These are phyloP conservation scores for Malbranchea zuffiana DNA, from an alignment of 2,329 filamentous ascomycete species.

Conservation along the genomic window DNA sequence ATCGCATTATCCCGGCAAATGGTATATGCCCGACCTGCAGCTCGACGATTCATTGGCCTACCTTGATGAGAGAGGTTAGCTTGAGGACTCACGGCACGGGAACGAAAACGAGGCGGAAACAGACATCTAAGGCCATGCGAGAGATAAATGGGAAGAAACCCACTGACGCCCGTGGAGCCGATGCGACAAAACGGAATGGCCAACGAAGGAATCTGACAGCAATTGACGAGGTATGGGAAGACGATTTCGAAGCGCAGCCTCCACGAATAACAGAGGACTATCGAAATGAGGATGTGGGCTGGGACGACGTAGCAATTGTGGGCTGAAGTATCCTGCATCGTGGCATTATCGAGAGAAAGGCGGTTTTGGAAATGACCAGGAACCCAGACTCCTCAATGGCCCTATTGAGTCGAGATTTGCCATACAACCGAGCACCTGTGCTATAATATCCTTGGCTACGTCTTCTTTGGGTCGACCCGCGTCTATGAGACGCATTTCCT, in stretches of 20 bases:
- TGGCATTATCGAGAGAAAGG: background rate
- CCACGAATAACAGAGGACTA: too few species aligned
- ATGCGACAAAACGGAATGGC: background rate
- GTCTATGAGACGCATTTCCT: slow-evolving; percentile 46
- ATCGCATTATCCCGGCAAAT: slow-evolving; percentile 51
- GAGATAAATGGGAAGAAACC: too few species aligned
- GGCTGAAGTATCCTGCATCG: too few species aligned
- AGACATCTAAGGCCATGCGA: too few species aligned
- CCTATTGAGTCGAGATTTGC: slow-evolving; percentile 25
- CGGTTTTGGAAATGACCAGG: slow-evolving; percentile 17
- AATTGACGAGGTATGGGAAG: background rate
- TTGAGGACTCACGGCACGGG: slow-evolving; percentile 54
- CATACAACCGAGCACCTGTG: slow-evolving; percentile 22
- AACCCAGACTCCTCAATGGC: slow-evolving; percentile 27
- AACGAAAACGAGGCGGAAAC: slow-evolving; percentile 26
- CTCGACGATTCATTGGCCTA: slow-evolving; percentile 54
- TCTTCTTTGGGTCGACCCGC: slow-evolving; percentile 42
- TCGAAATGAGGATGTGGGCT: too few species aligned
- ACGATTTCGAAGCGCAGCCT: background rate
- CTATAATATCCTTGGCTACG: slow-evolving; percentile 37
- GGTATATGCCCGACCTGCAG: slow-evolving; percentile 64
- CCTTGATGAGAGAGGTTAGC: slow-evolving; percentile 73
- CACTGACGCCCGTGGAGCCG: background rate
- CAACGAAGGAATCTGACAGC: background rate
- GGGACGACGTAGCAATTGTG: slow-evolving; percentile 6